Evolutionary conservation across 495 filamentous ascomycete genomes (phyloP).

Genomic region (Aspergillus sparsus): DNA sequence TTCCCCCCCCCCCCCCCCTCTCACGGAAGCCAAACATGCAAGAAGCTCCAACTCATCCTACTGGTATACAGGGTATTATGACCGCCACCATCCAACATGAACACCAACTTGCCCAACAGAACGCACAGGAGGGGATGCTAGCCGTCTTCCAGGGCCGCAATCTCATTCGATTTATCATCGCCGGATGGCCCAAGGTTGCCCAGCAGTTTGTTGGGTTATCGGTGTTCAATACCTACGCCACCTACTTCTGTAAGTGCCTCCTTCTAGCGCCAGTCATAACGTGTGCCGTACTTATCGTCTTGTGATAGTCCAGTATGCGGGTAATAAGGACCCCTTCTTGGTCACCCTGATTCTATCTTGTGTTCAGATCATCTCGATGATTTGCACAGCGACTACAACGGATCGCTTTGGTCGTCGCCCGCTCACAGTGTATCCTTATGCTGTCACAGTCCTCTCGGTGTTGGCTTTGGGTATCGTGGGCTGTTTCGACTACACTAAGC

Average conservation of each 20-base stretch:
- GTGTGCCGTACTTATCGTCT: too few species aligned
- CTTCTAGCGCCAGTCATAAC: too few species aligned
- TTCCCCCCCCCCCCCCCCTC: neutral
- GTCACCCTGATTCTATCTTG: slow-evolving; percentile 46
- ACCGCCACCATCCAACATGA: slow-evolving; percentile 36
- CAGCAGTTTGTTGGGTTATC: slow-evolving; percentile 47
- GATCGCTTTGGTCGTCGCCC: slow-evolving; percentile 43
- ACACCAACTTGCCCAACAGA: slow-evolving; percentile 30
- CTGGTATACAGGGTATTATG: slow-evolving; percentile 29
- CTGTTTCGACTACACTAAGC: slow-evolving; percentile 42
- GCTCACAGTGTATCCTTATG: slow-evolving; percentile 42
- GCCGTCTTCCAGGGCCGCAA: slow-evolving; percentile 44
- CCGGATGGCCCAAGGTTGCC: slow-evolving; percentile 43
- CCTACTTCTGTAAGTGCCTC: slow-evolving; percentile 36
- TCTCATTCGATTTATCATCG: slow-evolving; percentile 41
- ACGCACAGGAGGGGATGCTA: slow-evolving; percentile 31
- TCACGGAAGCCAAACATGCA: neutral
- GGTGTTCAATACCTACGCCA: slow-evolving; percentile 44
- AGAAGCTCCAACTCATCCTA: neutral
- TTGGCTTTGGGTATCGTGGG: slow-evolving; percentile 43
- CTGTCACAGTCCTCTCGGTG: slow-evolving; percentile 38
- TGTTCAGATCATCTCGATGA: slow-evolving; percentile 42
- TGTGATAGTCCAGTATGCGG: slow-evolving; percentile 39
- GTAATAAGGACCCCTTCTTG: slow-evolving; percentile 41
- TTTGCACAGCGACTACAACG: slow-evolving; percentile 33